phyloP scores from a whole-genome alignment of 805 yeast genomes.

The Schwanniomyces vanrijiae region DNA sequence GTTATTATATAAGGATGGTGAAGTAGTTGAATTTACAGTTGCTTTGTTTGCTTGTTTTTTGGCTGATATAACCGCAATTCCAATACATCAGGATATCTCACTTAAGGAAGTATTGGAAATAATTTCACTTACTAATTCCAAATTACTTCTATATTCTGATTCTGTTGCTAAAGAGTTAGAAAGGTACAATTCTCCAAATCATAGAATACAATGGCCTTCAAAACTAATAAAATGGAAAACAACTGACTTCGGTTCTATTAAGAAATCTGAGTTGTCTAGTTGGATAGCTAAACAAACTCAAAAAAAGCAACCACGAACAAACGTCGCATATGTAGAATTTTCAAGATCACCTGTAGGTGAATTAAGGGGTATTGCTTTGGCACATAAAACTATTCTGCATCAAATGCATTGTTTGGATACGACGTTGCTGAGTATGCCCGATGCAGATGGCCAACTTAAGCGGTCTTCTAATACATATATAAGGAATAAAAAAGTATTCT shows the following conservation, averaged over 20 bases:
- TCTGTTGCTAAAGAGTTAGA: conserved; percentile 74
- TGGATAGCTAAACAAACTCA: conserved; percentile 21
- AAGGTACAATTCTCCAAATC: conserved; percentile 41
- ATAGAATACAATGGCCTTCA: conserved; percentile 65
- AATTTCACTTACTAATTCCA: conserved; percentile 71
- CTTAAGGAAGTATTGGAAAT: conserved; percentile 69
- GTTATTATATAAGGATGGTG: conserved; percentile 78
- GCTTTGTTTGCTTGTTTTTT: conserved; percentile 90
- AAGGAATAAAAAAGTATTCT: conserved; percentile 52
- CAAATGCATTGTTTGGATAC: conserved; percentile 79
- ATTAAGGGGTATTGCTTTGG: conserved; percentile 87
- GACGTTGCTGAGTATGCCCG: conserved; percentile 65
- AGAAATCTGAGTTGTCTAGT: conserved; percentile 30
- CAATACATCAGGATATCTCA: conserved; percentile 75
- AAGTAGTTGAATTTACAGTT: conserved; percentile 79
- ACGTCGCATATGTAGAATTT: conserved; percentile 91
- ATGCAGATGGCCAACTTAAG: conserved; percentile 54
- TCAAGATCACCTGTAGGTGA: conserved; percentile 89
- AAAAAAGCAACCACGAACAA: conserved; percentile 27
- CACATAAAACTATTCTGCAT: conserved; percentile 83
- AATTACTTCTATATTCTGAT: conserved; percentile 79
- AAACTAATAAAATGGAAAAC: conserved; percentile 80
- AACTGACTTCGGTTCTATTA: conserved; percentile 74
- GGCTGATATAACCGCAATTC: conserved; percentile 94
- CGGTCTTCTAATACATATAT: conserved; percentile 32